phyloP scores from a whole-genome alignment of 768 basidiomycete species.

The Kwoniella europaea region DNA sequence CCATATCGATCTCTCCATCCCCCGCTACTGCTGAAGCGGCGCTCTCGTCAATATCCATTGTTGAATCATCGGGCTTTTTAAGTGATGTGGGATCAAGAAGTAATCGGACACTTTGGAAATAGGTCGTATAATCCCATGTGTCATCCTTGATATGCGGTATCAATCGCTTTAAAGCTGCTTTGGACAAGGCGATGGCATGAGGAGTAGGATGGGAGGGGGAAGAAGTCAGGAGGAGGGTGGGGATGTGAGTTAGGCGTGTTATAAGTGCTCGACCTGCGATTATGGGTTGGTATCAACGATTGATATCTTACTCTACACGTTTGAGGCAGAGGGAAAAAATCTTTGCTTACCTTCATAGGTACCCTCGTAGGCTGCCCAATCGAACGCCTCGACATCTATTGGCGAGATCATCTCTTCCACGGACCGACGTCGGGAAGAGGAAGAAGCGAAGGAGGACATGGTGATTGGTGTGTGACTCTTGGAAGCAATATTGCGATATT shows the following conservation, averaged over 20 bases:
- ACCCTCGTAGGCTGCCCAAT: constrained; percentile 45
- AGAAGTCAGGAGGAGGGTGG: constrained; percentile 20
- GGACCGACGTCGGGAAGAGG: constrained; percentile 9
- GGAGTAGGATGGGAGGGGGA: constrained; percentile 19
- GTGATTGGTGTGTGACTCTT: background rate
- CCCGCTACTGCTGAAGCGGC: background rate
- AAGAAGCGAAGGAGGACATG: constrained; percentile 14
- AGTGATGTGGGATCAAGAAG: constrained; percentile 2
- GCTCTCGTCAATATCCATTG: constrained; percentile 13
- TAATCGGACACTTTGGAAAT: constrained; percentile 13
- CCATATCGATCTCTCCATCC: constrained; percentile 44
- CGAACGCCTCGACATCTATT: constrained; percentile 31
- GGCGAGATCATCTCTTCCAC: constrained; percentile 16
- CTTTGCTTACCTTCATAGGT: constrained; percentile 41
- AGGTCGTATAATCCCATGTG: constrained; percentile 36
- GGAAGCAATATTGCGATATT: too few relatives aligned
- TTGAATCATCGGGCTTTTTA: background rate
- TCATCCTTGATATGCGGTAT: constrained; percentile 33
- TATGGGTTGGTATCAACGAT: too few relatives aligned
- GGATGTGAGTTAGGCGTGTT: constrained; percentile 41
- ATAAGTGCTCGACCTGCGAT: constrained; percentile 46
- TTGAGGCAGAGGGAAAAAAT: background rate
- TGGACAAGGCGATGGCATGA: constrained; percentile 28
- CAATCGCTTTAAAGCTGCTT: constrained; percentile 30
- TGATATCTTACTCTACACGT: too few relatives aligned